Conservation (phyloP, 306 rosid species). For the Mimosa bimucronata region DNA sequence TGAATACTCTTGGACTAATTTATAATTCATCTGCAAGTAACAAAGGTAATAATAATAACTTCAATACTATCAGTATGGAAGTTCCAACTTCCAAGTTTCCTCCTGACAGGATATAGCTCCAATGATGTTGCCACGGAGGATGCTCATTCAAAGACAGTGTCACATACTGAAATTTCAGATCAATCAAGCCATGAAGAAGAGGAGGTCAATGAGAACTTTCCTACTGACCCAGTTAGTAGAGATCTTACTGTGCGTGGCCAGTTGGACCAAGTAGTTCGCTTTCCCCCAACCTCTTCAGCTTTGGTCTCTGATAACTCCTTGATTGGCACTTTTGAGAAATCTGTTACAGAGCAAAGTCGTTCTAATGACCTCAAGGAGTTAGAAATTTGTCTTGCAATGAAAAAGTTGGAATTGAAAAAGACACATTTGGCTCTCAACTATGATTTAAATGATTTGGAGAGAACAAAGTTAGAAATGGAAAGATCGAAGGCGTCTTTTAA, state of each 20-base stretch:
- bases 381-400: constrained; percentile 63
- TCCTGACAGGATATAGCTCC: constrained; percentile 38
- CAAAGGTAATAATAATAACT: constrained; percentile 33
- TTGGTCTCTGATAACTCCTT: constrained; percentile 40
- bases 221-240: constrained; percentile 36
- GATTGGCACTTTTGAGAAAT: constrained; percentile 51
- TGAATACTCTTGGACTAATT: constrained; percentile 71
- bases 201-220: constrained; percentile 43
- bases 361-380: constrained; percentile 71
- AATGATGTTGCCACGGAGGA: constrained; percentile 42
- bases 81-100: constrained; percentile 34
- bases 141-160: constrained; percentile 35
- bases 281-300: constrained; percentile 44
- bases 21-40: constrained; percentile 51
- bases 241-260: constrained; percentile 51
- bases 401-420: constrained; percentile 59
- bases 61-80: constrained; percentile 36
- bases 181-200: constrained; percentile 44
- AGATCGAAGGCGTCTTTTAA: constrained; percentile 71
- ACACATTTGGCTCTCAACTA: constrained; percentile 52
- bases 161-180: constrained; percentile 33
- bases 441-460: constrained; percentile 63
- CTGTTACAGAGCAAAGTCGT: constrained; percentile 67
- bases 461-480: constrained; percentile 70
- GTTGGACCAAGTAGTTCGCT: constrained; percentile 50